Base-by-base conservation (phyloP, 1,139 yeast genomes). In the Kurtzmaniella quercitrusa region DNA sequence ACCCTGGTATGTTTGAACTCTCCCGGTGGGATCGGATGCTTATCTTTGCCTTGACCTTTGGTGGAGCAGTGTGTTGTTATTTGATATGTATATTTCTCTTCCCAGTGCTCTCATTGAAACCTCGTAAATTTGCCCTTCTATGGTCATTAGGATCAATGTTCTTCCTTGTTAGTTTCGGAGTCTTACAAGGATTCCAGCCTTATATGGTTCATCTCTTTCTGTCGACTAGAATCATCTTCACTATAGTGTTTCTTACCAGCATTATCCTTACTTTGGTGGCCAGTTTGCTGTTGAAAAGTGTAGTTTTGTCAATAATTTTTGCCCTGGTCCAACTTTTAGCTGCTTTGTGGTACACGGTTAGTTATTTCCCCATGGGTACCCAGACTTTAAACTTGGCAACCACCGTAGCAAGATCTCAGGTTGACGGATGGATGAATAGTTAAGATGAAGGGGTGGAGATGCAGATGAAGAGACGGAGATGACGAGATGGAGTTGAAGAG, bases 141-240 rank as follows among this genome's bases (percentile, higher is more conserved):
- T 81, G 85, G 83, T 75, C 84, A 0, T 56, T 81, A 39, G 86
- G 87, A 0, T 77, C 83, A 7, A 66, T 79, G 1, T 66, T 80
- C 50, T 81, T 81, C 60, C 56, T 81, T 45, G 66, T 73, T 6
- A 74, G 84, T 47, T 81, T 81, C 55, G 82, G 81, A 2, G 75
- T 80, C 0, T 58, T 80, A 41, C 83, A 79, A 54, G 85, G 85
- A 0, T 66, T 70, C 48, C 55, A 60, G 46, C 68, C 75, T 2
- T 81, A 79, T 49, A 56, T 73, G 50, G 58, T 60, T 11, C 82
- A 77, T 55, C 65, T 80, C 46, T 63, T 72, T 42, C 73, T 75
- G 52, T 65, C 72, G 1, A 79, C 82, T 0, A 57, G 85, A 45
- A 56, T 79, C 34, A 60, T 75, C 40, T 80, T 80, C 53, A 77